Evolutionary conservation across 441 rosid genomes (phyloP).

Genomic region (Eutrema salsugineum): DNA sequence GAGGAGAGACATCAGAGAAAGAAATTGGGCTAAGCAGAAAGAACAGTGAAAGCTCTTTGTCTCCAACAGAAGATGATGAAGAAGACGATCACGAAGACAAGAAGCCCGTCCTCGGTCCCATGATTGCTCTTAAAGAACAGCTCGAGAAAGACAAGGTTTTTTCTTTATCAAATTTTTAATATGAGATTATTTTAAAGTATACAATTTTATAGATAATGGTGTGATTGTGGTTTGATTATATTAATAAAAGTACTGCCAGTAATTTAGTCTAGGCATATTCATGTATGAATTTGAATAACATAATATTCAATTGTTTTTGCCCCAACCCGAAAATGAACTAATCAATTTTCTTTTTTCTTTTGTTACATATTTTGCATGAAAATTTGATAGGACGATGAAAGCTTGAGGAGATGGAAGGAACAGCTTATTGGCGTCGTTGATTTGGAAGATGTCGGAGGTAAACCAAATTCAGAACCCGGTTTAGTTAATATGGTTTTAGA

Average conservation of each 20-base stretch:
- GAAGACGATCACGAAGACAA: constrained; percentile 26
- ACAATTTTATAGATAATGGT: not conserved
- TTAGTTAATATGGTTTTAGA: not conserved
- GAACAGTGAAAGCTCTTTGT: constrained; percentile 30
- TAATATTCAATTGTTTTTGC: too few relatives aligned
- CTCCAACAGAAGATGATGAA: constrained; percentile 37
- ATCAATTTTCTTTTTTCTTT: too few relatives aligned
- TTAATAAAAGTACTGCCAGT: not conserved
- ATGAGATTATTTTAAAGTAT: not conserved
- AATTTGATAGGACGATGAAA: constrained; percentile 47
- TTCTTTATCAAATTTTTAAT: not conserved
- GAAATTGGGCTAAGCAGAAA: constrained; percentile 24
- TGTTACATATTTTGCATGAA: not conserved
- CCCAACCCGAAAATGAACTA: too few relatives aligned
- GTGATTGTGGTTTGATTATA: not conserved
- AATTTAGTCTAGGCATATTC: not conserved
- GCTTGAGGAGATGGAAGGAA: constrained; percentile 61
- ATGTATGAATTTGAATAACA: not conserved
- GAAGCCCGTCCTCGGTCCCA: constrained; percentile 46
- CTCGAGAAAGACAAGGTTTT: constrained; percentile 52
- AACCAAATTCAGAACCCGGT: not conserved
- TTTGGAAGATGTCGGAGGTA: constrained; percentile 51
- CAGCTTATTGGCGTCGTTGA: constrained; percentile 54
- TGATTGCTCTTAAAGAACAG: constrained; percentile 47
- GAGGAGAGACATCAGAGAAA: constrained; percentile 25